These are phyloP conservation scores for Heritiera fomes DNA, from an alignment of 345 rosid genomes.

Conservation along the genomic window DNA sequence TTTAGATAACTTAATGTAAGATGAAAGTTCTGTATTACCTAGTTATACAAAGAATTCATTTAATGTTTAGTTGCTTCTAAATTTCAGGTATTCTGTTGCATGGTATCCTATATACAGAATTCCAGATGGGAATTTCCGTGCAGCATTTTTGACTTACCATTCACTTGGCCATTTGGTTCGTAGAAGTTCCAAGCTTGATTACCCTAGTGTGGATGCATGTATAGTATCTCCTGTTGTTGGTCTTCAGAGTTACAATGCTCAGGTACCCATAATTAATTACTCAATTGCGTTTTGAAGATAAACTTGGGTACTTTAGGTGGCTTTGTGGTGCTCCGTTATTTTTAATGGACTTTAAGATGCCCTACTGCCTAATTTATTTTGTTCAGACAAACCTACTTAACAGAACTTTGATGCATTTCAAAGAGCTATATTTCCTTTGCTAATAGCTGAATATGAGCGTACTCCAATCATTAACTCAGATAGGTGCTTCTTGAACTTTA, in stretches of 20 bases:
- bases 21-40: not conserved
- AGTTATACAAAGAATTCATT: slow-evolving; percentile 2
- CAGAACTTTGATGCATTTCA: not conserved
- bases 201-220: slow-evolving; percentile 21
- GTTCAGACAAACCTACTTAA: not conserved
- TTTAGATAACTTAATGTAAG: not conserved
- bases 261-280: slow-evolving; percentile 37
- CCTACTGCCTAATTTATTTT: not conserved
- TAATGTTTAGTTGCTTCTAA: not conserved
- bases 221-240: slow-evolving; percentile 53
- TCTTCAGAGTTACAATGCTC: slow-evolving; percentile 62
- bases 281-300: not conserved
- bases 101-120: slow-evolving; percentile 72
- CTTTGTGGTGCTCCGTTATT: not conserved
- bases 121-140: slow-evolving; percentile 60
- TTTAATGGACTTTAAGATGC: not conserved
- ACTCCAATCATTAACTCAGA: not conserved
- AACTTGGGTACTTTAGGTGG: not conserved
- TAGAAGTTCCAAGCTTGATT: slow-evolving; percentile 31
- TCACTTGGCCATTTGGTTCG: slow-evolving; percentile 49
- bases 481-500: not conserved
- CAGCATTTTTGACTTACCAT: slow-evolving; percentile 64
- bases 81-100: slow-evolving; percentile 63
- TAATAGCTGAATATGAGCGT: not conserved
- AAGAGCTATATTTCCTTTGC: not conserved